phyloP scores from a whole-genome alignment of 441 rosid species.

The Croton setiger region DNA sequence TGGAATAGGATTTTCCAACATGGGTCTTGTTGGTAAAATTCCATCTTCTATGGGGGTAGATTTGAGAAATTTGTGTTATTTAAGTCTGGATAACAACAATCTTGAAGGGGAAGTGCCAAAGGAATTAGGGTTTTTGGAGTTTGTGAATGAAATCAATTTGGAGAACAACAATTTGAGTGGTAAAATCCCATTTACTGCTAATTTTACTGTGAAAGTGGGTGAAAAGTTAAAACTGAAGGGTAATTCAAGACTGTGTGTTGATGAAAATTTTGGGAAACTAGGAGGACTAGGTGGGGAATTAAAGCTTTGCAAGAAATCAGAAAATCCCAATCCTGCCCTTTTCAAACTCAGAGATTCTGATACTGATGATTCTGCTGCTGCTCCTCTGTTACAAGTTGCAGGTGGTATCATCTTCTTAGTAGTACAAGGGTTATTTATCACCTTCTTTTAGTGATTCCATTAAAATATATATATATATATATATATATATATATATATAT shows the following conservation, averaged over 20 bases:
- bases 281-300: constrained; percentile 20
- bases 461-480: no score
- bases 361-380: background rate
- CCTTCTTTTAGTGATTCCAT: no score
- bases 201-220: constrained; percentile 42
- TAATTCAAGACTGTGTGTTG: constrained; percentile 40
- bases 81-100: constrained; percentile 55
- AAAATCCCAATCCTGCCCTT: constrained; percentile 22
- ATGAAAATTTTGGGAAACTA: constrained; percentile 20
- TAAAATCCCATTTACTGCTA: constrained; percentile 40
- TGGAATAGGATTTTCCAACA: constrained; percentile 53
- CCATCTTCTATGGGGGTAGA: constrained; percentile 50
- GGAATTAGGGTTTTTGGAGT: constrained; percentile 41
- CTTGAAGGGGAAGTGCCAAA: constrained; percentile 52
- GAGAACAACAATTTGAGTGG: constrained; percentile 70
- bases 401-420: constrained; percentile 14
- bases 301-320: constrained; percentile 33
- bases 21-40: constrained; percentile 49
- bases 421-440: constrained; percentile 3
- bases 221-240: constrained; percentile 50
- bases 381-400: constrained; percentile 15
- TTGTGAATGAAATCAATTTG: constrained; percentile 47
- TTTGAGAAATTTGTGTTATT: constrained; percentile 36
- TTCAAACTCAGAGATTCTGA: constrained; percentile 6
- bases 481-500: no score